Percentiles rank a stretch among this genome's conserved stretches.
Evolutionary conservation across 805 yeast species (phyloP).

Genomic region (Saturnispora saitoi): DNA sequence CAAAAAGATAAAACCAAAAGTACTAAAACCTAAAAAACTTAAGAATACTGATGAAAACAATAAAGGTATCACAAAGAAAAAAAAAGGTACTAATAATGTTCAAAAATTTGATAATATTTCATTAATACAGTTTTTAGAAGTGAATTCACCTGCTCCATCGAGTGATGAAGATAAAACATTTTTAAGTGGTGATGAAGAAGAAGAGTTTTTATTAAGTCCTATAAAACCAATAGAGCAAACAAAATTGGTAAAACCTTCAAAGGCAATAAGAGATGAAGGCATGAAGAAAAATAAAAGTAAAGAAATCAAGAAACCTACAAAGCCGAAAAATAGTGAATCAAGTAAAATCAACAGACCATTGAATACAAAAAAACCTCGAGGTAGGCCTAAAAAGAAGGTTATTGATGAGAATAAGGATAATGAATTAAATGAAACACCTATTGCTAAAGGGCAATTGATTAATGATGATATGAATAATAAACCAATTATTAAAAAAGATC

Average conservation of each 20-base stretch:
- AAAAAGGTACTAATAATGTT: background rate
- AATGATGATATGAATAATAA: background rate
- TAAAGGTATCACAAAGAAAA: background rate
- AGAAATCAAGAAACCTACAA: background rate
- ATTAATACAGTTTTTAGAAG: background rate
- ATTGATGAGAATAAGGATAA: background rate
- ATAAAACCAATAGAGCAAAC: background rate
- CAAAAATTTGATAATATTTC: slow-evolving; percentile 1
- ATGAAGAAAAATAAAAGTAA: background rate
- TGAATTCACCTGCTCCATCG: background rate
- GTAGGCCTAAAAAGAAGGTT: background rate
- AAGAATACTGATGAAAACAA: background rate
- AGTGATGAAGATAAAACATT: background rate
- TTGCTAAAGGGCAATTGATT: background rate
- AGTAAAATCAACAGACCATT: background rate
- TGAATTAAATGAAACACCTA: background rate
- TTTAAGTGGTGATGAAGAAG: slow-evolving; percentile 2
- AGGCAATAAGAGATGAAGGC: background rate
- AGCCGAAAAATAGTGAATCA: background rate
- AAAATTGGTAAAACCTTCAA: background rate
- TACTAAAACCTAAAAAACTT: background rate
- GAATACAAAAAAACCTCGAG: background rate
- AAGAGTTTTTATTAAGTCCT: slow-evolving; percentile 2
- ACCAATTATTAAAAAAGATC: background rate
- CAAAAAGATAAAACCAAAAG: background rate